Percentiles rank a stretch among this genome's conserved stretches.
Evolutionary conservation across 2,329 filamentous ascomycete genomes (phyloP).

Genomic region (Nemania serpens): DNA sequence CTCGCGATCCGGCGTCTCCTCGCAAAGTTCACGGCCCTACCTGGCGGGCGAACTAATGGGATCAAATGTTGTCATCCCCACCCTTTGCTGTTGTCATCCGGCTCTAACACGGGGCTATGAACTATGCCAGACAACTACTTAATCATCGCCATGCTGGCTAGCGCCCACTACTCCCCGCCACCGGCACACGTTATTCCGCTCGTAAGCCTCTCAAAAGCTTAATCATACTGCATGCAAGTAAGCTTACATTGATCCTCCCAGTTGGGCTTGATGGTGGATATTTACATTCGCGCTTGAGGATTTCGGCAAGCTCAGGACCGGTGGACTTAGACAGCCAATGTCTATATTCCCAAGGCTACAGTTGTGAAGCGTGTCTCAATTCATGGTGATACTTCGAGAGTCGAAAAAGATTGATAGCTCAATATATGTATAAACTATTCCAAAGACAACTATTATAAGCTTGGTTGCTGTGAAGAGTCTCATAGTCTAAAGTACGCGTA

Average conservation of each 20-base stretch:
- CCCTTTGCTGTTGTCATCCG: constrained; percentile 16
- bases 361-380: too few species aligned
- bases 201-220: constrained; percentile 5
- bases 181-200: not conserved
- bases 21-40: not conserved
- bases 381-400: too few species aligned
- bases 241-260: constrained; percentile 8
- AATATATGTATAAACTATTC: too few species aligned
- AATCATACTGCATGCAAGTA: constrained; percentile 8
- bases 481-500: not conserved
- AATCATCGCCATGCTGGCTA: not conserved
- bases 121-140: not conserved
- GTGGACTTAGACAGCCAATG: not conserved
- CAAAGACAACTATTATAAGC: too few species aligned
- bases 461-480: too few species aligned
- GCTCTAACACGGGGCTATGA: constrained; percentile 1
- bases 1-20: not conserved
- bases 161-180: too few species aligned
- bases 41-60: not conserved
- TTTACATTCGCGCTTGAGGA: not conserved
- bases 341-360: not conserved
- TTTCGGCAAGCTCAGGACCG: not conserved
- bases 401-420: too few species aligned
- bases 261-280: not conserved
- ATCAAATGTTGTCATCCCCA: constrained; percentile 12